phyloP scores from a whole-genome alignment of 352 stramenopile genomes.

The Phytophthora meadii region DNA sequence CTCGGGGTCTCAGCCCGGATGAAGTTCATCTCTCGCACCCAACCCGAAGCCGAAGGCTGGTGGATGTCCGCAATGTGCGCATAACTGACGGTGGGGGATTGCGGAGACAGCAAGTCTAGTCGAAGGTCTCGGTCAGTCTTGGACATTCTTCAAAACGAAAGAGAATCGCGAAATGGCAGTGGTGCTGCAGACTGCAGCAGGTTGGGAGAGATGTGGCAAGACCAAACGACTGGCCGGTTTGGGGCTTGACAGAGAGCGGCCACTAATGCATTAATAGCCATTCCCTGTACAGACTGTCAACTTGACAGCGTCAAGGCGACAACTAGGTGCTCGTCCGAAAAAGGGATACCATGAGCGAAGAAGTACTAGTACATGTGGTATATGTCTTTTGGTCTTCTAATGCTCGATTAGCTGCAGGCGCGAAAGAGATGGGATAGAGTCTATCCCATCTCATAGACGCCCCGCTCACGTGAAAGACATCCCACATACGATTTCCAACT shows the following conservation, averaged over 20 bases:
- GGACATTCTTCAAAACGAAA: conserved; percentile 1
- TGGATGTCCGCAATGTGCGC: conserved; percentile 26
- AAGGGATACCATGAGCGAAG: background rate
- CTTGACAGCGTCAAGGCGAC: background rate
- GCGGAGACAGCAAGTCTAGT: conserved; percentile 20
- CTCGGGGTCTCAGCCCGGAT: conserved; percentile 47
- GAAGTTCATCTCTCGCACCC: conserved; percentile 45
- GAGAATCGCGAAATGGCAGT: background rate
- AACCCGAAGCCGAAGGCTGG: conserved; percentile 18
- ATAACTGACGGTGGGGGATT: background rate
- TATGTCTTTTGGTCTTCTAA: too few species aligned
- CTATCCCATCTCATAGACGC: too few species aligned
- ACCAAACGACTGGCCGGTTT: too few species aligned
- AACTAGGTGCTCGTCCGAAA: background rate
- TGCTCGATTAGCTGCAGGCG: background rate
- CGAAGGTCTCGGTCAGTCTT: conserved; percentile 13
- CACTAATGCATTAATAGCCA: background rate
- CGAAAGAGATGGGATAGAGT: background rate
- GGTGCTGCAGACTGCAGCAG: background rate
- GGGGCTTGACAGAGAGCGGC: background rate
- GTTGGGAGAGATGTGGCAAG: background rate
- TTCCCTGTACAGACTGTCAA: too few species aligned
- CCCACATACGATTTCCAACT: too few species aligned
- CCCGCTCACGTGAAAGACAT: background rate
- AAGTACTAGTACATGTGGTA: too few species aligned